Evolutionary conservation across 2,329 filamentous ascomycete genomes (phyloP).

Genomic region (Talaromyces atroroseus): DNA sequence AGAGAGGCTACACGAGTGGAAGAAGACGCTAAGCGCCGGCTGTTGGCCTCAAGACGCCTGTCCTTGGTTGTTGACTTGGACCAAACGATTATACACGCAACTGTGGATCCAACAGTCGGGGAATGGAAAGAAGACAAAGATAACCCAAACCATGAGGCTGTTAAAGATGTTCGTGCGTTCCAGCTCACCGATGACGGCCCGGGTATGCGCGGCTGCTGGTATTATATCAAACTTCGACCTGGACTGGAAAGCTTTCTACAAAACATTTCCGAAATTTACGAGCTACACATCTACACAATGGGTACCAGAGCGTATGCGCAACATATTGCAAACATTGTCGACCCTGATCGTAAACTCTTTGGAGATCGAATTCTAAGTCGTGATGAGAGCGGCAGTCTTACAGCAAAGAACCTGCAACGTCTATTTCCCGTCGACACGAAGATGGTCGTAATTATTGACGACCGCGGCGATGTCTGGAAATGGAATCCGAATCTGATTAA

Average conservation of each 20-base stretch:
- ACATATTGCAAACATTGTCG: constrained; percentile 86
- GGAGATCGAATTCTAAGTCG: constrained; percentile 92
- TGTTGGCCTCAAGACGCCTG: constrained; percentile 75
- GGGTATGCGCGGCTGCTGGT: constrained; percentile 73
- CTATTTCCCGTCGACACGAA: constrained; percentile 95
- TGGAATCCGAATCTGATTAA: constrained; percentile 93
- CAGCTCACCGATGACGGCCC: constrained; percentile 82
- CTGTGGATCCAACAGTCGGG: constrained; percentile 89
- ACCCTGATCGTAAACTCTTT: constrained; percentile 83
- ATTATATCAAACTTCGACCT: constrained; percentile 96
- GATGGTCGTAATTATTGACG: constrained; percentile 99
- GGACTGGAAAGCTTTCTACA: constrained; percentile 76
- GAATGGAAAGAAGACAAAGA: constrained; percentile 88
- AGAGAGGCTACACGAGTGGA: constrained; percentile 76
- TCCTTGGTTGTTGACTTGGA: constrained; percentile 95
- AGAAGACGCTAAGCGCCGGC: constrained; percentile 75
- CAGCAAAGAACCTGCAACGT: constrained; percentile 80
- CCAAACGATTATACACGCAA: constrained; percentile 97
- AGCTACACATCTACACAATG: constrained; percentile 99
- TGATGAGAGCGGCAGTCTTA: constrained; percentile 92
- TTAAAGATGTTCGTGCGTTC: constrained; percentile 83
- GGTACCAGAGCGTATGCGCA: constrained; percentile 93
- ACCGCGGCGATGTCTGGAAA: constrained; percentile 92
- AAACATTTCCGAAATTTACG: constrained; percentile 72
- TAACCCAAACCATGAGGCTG: constrained; percentile 85